Conservation (phyloP, 768 basidiomycete species). For the Xerocomellus amylosporus region DNA sequence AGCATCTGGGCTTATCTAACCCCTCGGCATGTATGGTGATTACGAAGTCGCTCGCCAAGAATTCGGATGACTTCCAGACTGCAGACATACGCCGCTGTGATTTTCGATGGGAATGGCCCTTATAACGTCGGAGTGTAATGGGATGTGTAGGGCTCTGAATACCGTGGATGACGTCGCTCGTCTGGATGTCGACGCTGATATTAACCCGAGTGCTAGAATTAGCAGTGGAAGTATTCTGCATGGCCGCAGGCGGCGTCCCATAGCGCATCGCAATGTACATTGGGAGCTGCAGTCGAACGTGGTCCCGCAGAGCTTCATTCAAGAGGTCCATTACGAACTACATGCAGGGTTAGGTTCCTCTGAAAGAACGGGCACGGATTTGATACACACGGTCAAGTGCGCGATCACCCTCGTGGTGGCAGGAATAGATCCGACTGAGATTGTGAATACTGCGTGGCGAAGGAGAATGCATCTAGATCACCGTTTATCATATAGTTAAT, state of each 20-base stretch:
- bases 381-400: conserved; percentile 40
- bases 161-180: conserved; percentile 40
- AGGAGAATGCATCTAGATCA: neutral
- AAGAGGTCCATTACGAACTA: conserved; percentile 55
- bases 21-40: conserved; percentile 46
- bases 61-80: conserved; percentile 38
- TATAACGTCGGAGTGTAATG: conserved; percentile 35
- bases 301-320: conserved; percentile 46
- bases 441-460: conserved; percentile 46
- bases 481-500: neutral
- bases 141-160: conserved; percentile 46
- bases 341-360: neutral
- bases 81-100: conserved; percentile 43
- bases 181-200: conserved; percentile 48
- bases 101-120: conserved; percentile 31
- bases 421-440: conserved; percentile 56
- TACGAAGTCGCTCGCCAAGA: conserved; percentile 50
- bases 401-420: conserved; percentile 39
- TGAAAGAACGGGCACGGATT: neutral
- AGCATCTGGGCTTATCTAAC: conserved; percentile 54
- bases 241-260: conserved; percentile 42
- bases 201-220: conserved; percentile 35
- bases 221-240: conserved; percentile 32
- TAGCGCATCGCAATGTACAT: conserved; percentile 51
- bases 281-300: conserved; percentile 55